Base-by-base conservation (phyloP, 768 basidiomycete species). In the Kwoniella pini region DNA sequence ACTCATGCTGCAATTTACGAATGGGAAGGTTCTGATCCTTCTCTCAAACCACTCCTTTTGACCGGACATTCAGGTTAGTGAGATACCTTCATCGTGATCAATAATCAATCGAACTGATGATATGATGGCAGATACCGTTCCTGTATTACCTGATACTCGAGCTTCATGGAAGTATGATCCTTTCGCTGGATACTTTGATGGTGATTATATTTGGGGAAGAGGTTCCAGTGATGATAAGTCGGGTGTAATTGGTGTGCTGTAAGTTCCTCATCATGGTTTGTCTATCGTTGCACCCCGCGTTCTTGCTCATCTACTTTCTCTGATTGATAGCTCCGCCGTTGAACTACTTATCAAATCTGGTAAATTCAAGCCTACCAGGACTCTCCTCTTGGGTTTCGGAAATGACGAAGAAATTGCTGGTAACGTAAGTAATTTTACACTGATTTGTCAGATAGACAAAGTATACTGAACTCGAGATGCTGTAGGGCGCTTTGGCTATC, bases 151-250 rank as follows among this genome's bases (percentile, higher is more conserved):
- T 1, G 77, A 77, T 1, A 86, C 86, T 0, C 76, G 82, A 19
- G 80, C 82, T 59, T 75, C 82, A 60, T 88, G 87, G 87, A 80
- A 60, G 19, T 49, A 86, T 53, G 84, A 85, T 3, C 85, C 86
- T 2, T 88, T 83, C 68, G 84, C 83, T n/a, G 87, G 86, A 0
- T 33, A 38, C 22, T 65, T 62, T 30, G 46, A 46, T 82, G 83
- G 82, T n/a, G 75, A 83, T 55, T 82, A 80, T 46, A 81, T 91
- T 19, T 90, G 88, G 88, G 89, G 89, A 6, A 82, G 89, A 4
- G 89, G 89, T 24, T 82, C 83, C 51, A 80, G 79, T 1, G 89
- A 91, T 67, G 87, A 89, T 79, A 92, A 92, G 80, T 83, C 83
- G 83, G 67, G 67, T 39, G 54, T 76, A 22, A 67, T 76, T 31